phyloP scores from a whole-genome alignment of 345 rosid genomes.

The Citrus trifoliata region DNA sequence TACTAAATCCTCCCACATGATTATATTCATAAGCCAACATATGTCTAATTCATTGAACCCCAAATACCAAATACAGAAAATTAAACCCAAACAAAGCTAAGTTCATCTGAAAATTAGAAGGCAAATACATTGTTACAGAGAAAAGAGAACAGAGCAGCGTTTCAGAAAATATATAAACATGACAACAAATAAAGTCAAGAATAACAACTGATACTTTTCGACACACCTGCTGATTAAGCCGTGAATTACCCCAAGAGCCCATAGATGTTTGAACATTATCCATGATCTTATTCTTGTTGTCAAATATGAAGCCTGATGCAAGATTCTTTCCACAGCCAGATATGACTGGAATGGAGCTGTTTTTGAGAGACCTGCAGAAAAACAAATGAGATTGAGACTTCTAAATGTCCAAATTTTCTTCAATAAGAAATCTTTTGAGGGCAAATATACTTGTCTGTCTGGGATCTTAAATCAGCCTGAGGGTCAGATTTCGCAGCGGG shows the following conservation, averaged over 20 bases:
- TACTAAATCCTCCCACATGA: not conserved
- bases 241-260: slow-evolving; percentile 72
- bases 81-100: not conserved
- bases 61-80: not conserved
- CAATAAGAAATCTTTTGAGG: slow-evolving; percentile 8
- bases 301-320: slow-evolving; percentile 47
- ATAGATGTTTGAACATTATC: slow-evolving; percentile 62
- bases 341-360: slow-evolving; percentile 32
- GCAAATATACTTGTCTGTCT: slow-evolving; percentile 48
- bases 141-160: not conserved
- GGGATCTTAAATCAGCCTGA: slow-evolving; percentile 48
- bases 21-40: not conserved
- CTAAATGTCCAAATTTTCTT: slow-evolving; percentile 4
- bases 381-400: slow-evolving; percentile 15
- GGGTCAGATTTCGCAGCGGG: slow-evolving; percentile 58
- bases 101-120: not conserved
- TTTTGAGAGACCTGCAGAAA: slow-evolving; percentile 49
- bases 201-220: not conserved
- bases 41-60: not conserved
- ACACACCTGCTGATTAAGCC: slow-evolving; percentile 66
- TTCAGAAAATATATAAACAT: not conserved
- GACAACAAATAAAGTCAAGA: not conserved
- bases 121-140: not conserved
- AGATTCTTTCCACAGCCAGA: slow-evolving; percentile 44
- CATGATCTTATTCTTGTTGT: slow-evolving; percentile 51